Evolutionary conservation across 352 stramenopile species (phyloP).

Genomic region (Thraustotheca clavata): DNA sequence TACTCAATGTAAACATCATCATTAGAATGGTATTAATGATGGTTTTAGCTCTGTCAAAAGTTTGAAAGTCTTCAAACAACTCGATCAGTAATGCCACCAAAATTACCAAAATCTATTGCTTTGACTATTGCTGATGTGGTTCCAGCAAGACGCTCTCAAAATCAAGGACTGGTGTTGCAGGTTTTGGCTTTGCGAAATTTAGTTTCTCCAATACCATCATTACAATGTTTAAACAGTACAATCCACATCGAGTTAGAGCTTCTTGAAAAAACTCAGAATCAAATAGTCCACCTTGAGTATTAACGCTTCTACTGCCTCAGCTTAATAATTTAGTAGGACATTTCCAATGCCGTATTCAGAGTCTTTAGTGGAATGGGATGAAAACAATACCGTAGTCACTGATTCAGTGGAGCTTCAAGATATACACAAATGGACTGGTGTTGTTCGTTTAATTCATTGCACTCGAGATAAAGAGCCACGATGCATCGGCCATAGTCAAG

Average conservation of each 20-base stretch:
- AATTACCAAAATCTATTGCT: too few relatives aligned
- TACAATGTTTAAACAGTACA: not conserved
- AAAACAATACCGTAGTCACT: not conserved
- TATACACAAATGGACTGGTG: not conserved
- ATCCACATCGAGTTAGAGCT: not conserved
- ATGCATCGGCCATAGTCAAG: constrained; percentile 5
- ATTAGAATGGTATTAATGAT: too few relatives aligned
- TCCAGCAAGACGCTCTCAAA: not conserved
- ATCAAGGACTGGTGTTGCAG: not conserved
- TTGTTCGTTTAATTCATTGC: not conserved
- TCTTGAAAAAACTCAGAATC: not conserved
- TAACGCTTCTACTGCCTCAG: not conserved
- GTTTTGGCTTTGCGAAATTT: constrained; percentile 3
- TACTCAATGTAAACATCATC: too few relatives aligned
- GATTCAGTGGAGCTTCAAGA: not conserved
- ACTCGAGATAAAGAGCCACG: not conserved
- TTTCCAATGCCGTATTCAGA: not conserved
- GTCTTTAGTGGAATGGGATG: not conserved
- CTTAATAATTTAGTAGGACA: not conserved
- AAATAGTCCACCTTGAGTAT: not conserved
- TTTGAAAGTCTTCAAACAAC: too few relatives aligned
- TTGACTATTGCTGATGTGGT: too few relatives aligned
- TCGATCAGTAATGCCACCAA: too few relatives aligned
- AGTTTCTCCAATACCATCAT: not conserved
- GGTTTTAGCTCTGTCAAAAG: too few relatives aligned